A percentile compares a stretch with the other conserved stretches of the same genome.
Evolutionary conservation across 2,329 filamentous ascomycete genomes (phyloP).

Genomic region (Malbranchea zuffiana): DNA sequence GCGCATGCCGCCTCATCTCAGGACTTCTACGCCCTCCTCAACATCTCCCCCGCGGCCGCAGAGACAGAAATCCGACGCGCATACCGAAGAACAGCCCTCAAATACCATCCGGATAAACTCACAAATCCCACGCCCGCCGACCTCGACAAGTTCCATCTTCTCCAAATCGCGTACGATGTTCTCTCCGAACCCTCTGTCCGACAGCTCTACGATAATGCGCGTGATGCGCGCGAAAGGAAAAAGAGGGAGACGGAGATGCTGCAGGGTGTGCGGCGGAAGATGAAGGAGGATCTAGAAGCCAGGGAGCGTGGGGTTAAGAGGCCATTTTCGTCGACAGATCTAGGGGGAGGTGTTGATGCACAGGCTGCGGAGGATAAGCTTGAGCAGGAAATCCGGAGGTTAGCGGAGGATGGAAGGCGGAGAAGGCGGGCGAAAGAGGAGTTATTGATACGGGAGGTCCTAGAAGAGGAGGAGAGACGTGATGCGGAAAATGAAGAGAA

Average conservation of each 20-base stretch:
- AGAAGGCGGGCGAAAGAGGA: conserved; percentile 40
- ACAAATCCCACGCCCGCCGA: conserved; percentile 55
- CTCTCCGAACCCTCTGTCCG: conserved; percentile 61
- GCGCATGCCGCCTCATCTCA: conserved; percentile 51
- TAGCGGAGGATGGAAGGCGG: conserved; percentile 44
- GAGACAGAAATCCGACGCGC: conserved; percentile 70
- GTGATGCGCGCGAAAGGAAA: conserved; percentile 59
- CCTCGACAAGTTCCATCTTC: conserved; percentile 69
- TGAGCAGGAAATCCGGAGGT: conserved; percentile 42
- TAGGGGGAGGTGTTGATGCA: conserved; percentile 29
- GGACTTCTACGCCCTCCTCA: conserved; percentile 71
- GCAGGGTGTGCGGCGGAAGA: conserved; percentile 58
- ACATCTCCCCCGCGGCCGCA: conserved; percentile 51
- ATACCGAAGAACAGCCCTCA: conserved; percentile 75
- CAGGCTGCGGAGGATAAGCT: conserved; percentile 36
- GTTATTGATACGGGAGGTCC: conserved; percentile 36
- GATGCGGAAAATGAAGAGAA: conserved; percentile 32
- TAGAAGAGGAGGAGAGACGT: conserved; percentile 29
- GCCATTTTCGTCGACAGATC: conserved; percentile 35
- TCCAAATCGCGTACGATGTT: conserved; percentile 78
- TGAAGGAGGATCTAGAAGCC: conserved; percentile 78
- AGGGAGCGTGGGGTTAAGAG: conserved; percentile 57
- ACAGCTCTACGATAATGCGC: conserved; percentile 64
- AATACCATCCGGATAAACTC: conserved; percentile 89
- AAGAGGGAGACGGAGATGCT: conserved; percentile 62